Evolutionary conservation across 2,329 filamentous ascomycete species (phyloP), one percentile per base, ranked within the genome.

Genomic region (Neocucurbitaria cava): DNA sequence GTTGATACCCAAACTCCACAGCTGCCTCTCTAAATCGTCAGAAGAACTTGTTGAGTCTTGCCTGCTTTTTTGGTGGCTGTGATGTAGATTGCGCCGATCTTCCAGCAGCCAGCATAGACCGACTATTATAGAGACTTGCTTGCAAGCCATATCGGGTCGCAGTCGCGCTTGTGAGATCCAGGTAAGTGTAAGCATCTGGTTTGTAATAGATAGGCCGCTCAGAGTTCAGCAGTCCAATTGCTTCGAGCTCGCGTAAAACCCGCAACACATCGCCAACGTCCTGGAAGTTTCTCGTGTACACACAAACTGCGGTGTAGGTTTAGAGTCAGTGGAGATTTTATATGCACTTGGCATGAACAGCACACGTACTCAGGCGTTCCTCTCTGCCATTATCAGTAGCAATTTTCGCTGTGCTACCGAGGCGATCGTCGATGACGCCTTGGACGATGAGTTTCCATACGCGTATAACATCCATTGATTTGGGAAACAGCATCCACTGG

Each of bases 211-310:
- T 87, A 1, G 80, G 77, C 41, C 77, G 78, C 3, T 78, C 46
- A 21, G 61, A 56, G 6, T 69, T 64, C 15, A 89, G 79, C 33
- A 95, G 76, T 7, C 83, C 86, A 53, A 92, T 77, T 50, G 86
- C 79, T 46, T 83, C 82, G 57, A 96, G 74, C 60, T 79, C 83
- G 53, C 79, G 69, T 35, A 94, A 77, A 3, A 96, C 89, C 39
- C 89, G 82, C 24, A 80, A 81, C 5, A 96, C 83, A 69, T 96
- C 91, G 3, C 81, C 77, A 46, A 77, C 81, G 68, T 96, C 87
- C 24, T 78, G 78, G 69, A 92, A 95, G 71, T 96, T 86, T 38
- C 80, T 78, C 5, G 91, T 96, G 73, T 96, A 96, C 7, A 96
- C 79, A 61, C 89, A 93, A 23, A 62, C 52, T 62, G 21, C 5